Base-by-base conservation (phyloP, 2,329 filamentous ascomycete genomes). In the Pseudogymnoascus destructans region DNA sequence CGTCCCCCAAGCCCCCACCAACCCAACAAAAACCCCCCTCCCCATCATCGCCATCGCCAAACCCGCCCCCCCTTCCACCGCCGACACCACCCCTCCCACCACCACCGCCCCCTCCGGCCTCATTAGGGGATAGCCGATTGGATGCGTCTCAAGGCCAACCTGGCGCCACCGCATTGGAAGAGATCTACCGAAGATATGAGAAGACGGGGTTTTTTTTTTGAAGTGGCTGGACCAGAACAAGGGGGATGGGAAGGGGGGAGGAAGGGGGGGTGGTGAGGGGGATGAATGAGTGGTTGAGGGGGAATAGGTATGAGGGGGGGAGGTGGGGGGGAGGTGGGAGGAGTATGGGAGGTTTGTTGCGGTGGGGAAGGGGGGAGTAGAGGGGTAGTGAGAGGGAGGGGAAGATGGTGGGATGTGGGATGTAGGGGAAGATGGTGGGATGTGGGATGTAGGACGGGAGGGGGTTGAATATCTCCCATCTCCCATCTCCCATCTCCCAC, bases 51-150 rank as follows among this genome's bases (percentile, higher is more conserved):
- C 40, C 32, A n/a, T 21, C 11, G n/a, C 40, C 55, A 15, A 40
- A 25, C 3, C 30, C 40, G 32, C 13, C 32, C 13, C 32, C 32
- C 5, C 32, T 5, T 5, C 11, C 32, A 5, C 11, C 32, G 3
- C 54, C 59, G 2, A 60, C 63, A 33, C 21, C 57, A 23, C 32
- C 61, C 42, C 77, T 78, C 64, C 62, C 70, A 3, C 30, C 30
- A 13, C 30, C 30, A 11, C 30, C 30, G 11, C 25, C 25, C 86
- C 86, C 0, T 85, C 85, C 0, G 93, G 93, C 0, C 72, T 97
- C 52, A 85, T 95, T 59, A 97, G 71, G 92, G 92, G 0, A 82
- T 97, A 57, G 92, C 92, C 17, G 93, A 97, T 72, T 97, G 89
- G 81, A 91, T 97, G 21, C 80, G 92, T 1, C 73, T 97, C 61